Base-by-base conservation (phyloP, 2,329 filamentous ascomycete species). In the Colletotrichum melonis region DNA sequence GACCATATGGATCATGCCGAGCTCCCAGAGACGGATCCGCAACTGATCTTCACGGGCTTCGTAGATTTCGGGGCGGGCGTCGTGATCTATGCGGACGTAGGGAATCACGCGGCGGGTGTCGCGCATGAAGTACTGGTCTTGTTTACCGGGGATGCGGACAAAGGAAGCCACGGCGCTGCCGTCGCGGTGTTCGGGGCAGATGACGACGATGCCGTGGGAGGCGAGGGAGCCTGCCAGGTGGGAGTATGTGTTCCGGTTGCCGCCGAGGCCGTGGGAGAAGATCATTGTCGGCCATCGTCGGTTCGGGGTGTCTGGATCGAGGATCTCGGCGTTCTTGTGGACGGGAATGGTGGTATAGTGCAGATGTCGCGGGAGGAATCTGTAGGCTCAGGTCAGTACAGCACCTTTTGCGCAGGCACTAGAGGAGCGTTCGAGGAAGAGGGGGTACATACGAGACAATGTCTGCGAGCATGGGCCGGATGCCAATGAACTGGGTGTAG, bases 241-340 rank as follows among this genome's bases (percentile, higher is more conserved):
- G n/a, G 94, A 96, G 84, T 97, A 97, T 12, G 94, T 91, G 78
- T 97, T 97, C 76, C 94, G 89, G 73, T 90, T 92, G 49, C 95
- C 95, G 49, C 93, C 95, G 1, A 97, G 86, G 1, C 95, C 95
- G 79, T 97, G 95, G 1, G 94, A 97, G 82, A 97, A 97, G 75
- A 97, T 86, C 85, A 95, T 91, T 0, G 94, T 93, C 0, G 95
- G 94, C 92, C 94, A 97, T 84, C 90, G 86, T 69, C 86, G 84
- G 72, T 84, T 82, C 4, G 84, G 78, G 4, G 85, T 83, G 12
- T 84, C 78, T 72, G 90, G 78, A 72, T 85, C 73, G 79, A 91
- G 87, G 8, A 95, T 82, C 6, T 88, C 86, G 12, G 93, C 93
- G 79, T 95, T 94, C 76, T 93, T 92, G 76, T 91, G 87, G 30